These are phyloP conservation scores for Fusarium sp. DNA, from an alignment of 2,329 filamentous ascomycete genomes.

Conservation along the genomic window DNA sequence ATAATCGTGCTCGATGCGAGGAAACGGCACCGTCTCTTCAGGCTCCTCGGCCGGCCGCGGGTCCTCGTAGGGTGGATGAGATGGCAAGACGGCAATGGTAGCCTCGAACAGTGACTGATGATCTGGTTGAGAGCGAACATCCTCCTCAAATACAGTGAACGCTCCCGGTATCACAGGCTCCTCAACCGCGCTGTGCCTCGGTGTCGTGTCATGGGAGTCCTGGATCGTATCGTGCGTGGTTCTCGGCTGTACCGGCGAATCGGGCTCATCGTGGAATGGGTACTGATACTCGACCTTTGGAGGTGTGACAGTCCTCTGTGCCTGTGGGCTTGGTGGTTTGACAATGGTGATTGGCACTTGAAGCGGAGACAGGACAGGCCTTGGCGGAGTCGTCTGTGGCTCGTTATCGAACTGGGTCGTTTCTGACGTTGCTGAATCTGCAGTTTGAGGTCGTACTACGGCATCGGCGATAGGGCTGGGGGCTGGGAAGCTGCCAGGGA, in stretches of 20 bases:
- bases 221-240: slow-evolving; percentile 11
- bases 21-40: slow-evolving; percentile 48
- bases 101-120: slow-evolving; percentile 51
- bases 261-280: slow-evolving; percentile 62
- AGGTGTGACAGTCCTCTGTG: slow-evolving; percentile 28
- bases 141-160: slow-evolving; percentile 53
- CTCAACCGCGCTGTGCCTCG: slow-evolving; percentile 5
- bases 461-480: slow-evolving; percentile 52
- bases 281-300: slow-evolving; percentile 60
- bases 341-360: slow-evolving; percentile 43
- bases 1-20: slow-evolving; percentile 50
- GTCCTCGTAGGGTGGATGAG: slow-evolving; percentile 46
- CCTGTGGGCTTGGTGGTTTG: slow-evolving; percentile 47
- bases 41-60: slow-evolving; percentile 13
- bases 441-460: slow-evolving; percentile 67
- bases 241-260: slow-evolving; percentile 31
- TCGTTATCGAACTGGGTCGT: slow-evolving; percentile 81
- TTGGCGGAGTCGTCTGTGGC: slow-evolving; percentile 69
- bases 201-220: slow-evolving; percentile 39
- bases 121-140: slow-evolving; percentile 18
- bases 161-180: slow-evolving; percentile 43
- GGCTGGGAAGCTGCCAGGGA: slow-evolving; percentile 72
- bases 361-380: slow-evolving; percentile 47
- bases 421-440: slow-evolving; percentile 69
- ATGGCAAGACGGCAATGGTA: slow-evolving; percentile 62